Evolutionary conservation across 1,139 yeast species (phyloP).

Genomic region (Insectozyma bohioensis): DNA sequence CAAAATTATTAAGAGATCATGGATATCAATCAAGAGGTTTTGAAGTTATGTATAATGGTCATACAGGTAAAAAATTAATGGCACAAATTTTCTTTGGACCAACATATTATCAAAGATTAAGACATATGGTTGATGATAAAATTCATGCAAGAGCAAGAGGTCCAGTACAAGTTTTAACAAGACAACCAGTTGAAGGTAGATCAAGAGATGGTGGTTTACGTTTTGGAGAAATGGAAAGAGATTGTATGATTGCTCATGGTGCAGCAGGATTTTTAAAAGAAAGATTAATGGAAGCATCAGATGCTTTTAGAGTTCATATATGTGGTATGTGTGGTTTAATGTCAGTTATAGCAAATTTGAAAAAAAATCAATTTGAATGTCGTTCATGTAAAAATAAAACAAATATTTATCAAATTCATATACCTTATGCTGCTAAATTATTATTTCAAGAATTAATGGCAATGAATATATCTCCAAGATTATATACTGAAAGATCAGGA

Average conservation of each 20-base stretch:
- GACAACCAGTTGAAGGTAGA: slow-evolving; percentile 99
- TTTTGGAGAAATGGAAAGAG: slow-evolving; percentile 99
- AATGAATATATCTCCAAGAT: slow-evolving; percentile 90
- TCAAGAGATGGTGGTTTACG: slow-evolving; percentile 99
- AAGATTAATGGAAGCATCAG: slow-evolving; percentile 98
- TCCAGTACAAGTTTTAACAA: slow-evolving; percentile 94
- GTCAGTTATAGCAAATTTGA: slow-evolving; percentile 95
- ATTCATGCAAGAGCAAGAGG: slow-evolving; percentile 99
- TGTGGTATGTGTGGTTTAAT: slow-evolving; percentile 98
- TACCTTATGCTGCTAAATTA: slow-evolving; percentile 96
- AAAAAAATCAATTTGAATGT: slow-evolving; percentile 97
- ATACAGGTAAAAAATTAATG: slow-evolving; percentile 95
- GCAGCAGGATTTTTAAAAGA: slow-evolving; percentile 98
- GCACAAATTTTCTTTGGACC: slow-evolving; percentile 99
- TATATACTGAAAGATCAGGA: slow-evolving; percentile 66
- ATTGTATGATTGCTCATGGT: slow-evolving; percentile 99
- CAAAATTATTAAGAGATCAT: slow-evolving; percentile 85
- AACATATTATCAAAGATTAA: slow-evolving; percentile 94
- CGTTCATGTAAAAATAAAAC: slow-evolving; percentile 98
- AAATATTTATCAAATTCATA: slow-evolving; percentile 93
- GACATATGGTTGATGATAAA: slow-evolving; percentile 99
- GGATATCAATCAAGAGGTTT: slow-evolving; percentile 98
- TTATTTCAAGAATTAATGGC: slow-evolving; percentile 98
- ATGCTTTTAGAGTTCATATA: slow-evolving; percentile 96
- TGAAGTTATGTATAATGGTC: slow-evolving; percentile 98